Conservation (phyloP, 2,329 filamentous ascomycete species). For the Pseudophaeomoniella oleicola region DNA sequence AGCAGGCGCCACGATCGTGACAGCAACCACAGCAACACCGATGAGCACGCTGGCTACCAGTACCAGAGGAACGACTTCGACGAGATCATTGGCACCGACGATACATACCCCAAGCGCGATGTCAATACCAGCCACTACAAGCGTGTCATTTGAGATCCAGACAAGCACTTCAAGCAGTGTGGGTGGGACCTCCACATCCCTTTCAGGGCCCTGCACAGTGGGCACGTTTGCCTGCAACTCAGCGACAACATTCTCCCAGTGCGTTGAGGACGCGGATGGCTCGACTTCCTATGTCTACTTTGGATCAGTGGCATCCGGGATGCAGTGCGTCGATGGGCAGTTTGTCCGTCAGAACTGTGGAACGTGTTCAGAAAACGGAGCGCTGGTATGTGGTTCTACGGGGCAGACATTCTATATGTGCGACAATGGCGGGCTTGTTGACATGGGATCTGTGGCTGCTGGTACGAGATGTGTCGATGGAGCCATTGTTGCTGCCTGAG, state of each 20-base stretch:
- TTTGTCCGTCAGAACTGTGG: conserved; percentile 8
- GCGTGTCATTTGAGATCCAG: not conserved
- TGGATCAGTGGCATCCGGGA: conserved; percentile 10
- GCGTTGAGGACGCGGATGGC: conserved; percentile 11
- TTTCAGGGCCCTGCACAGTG: conserved; percentile 10
- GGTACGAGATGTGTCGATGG: conserved; percentile 18
- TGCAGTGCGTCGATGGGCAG: conserved; percentile 8
- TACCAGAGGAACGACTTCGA: conserved; percentile 1
- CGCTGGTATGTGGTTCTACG: conserved; percentile 7
- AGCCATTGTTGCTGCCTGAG: no score
- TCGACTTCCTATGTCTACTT: conserved; percentile 8
- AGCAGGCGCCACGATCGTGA: not conserved
- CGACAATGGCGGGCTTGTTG: conserved; percentile 12
- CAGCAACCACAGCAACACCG: conserved; percentile 2
- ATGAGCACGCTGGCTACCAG: conserved; percentile 3
- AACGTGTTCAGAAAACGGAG: conserved; percentile 7
- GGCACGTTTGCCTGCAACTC: conserved; percentile 20
- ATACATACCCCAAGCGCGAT: not conserved
- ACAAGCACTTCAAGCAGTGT: conserved; percentile 1
- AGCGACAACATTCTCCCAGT: conserved; percentile 21
- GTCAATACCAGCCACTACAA: not conserved
- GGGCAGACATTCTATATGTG: conserved; percentile 8
- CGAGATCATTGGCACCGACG: conserved; percentile 1
- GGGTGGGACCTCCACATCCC: not conserved
- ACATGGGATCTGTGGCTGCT: conserved; percentile 23